Percentiles rank a stretch among this genome's conserved stretches.
Evolutionary conservation across 2,329 filamentous ascomycete genomes (phyloP).

Genomic region (Sporothrix pallida): DNA sequence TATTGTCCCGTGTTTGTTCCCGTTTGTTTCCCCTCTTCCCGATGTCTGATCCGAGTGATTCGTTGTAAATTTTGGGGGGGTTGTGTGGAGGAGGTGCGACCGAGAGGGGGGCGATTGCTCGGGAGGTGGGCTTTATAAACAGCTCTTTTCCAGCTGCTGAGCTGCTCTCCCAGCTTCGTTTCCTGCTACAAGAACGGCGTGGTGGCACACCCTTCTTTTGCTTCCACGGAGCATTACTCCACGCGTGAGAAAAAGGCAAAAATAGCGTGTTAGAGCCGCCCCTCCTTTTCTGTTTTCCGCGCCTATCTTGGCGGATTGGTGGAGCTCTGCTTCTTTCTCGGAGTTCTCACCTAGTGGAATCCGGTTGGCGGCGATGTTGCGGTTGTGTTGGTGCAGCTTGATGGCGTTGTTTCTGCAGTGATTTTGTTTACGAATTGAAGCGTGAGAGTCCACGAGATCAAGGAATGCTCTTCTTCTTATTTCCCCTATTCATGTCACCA

Average conservation of each 20-base stretch:
- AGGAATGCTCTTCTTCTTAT: neutral
- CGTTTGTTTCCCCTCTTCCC: conserved; percentile 26
- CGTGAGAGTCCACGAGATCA: neutral
- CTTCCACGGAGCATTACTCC: neutral
- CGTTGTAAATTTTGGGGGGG: neutral
- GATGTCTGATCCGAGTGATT: conserved; percentile 19
- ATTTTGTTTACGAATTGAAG: neutral
- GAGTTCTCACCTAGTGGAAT: conserved; percentile 17
- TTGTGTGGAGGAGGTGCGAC: neutral
- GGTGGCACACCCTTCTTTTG: neutral
- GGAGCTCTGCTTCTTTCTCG: neutral
- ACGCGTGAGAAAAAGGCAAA: conserved; percentile 14
- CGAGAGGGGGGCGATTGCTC: conserved; percentile 19
- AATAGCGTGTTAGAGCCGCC: conserved; percentile 23
- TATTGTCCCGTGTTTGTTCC: conserved; percentile 18
- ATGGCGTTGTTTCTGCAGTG: neutral
- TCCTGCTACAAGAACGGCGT: neutral
- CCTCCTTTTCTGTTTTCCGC: conserved; percentile 29
- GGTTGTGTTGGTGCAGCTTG: neutral
- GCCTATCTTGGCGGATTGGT: conserved; percentile 27
- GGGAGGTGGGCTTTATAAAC: conserved; percentile 16
- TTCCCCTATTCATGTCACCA: neutral
- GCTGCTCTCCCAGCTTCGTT: neutral
- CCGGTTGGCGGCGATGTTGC: neutral
- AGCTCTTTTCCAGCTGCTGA: conserved; percentile 8